Conservation (phyloP, 2,329 filamentous ascomycete genomes). For the Bipolaris cookei region DNA sequence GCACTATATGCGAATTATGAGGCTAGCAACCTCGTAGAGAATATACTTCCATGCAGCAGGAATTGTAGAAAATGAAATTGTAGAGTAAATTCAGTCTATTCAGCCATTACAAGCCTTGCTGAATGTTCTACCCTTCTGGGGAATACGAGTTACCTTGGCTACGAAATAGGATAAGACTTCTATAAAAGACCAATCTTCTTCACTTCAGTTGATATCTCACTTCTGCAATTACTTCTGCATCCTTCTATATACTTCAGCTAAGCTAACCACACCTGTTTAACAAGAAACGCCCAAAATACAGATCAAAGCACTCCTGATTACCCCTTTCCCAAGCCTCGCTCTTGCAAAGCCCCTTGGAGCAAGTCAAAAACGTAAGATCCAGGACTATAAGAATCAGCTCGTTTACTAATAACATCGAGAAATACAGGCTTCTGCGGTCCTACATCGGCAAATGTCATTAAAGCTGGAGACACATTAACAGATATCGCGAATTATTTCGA, state of each 20-base stretch:
- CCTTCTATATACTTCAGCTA: background rate
- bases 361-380: background rate
- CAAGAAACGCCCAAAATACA: background rate
- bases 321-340: background rate
- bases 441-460: background rate
- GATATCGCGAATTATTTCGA: background rate
- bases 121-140: background rate
- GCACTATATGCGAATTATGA: background rate
- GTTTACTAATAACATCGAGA: background rate
- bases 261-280: background rate
- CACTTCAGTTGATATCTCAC: background rate
- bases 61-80: background rate
- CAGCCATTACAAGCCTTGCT: background rate
- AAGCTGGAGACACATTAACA: background rate
- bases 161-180: background rate
- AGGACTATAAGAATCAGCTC: background rate
- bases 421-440: background rate
- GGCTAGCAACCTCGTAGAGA: background rate
- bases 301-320: background rate
- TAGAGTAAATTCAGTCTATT: background rate
- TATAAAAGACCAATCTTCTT: background rate
- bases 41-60: background rate
- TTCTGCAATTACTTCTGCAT: background rate
- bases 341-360: background rate
- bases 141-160: background rate